Evolutionary conservation across 768 basidiomycete genomes (phyloP).

Genomic region (Boletus fagicola): DNA sequence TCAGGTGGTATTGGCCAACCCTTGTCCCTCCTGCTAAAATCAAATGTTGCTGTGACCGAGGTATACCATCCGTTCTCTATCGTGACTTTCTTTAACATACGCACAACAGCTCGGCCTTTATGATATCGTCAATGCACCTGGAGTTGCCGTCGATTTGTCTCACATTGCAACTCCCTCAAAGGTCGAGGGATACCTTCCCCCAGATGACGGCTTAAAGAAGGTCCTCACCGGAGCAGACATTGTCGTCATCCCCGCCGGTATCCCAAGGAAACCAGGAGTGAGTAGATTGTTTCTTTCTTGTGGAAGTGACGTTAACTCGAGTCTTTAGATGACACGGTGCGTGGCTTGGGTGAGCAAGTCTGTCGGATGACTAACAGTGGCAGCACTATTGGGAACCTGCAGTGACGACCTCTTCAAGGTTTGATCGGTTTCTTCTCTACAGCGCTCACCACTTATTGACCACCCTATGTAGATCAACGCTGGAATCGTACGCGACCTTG

Average conservation of each 20-base stretch:
- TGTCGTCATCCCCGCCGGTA: slow-evolving; percentile 94
- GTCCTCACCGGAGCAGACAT: slow-evolving; percentile 82
- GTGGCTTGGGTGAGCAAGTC: slow-evolving; percentile 10
- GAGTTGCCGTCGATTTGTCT: slow-evolving; percentile 92
- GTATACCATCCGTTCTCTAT: slow-evolving; percentile 35
- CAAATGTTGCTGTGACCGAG: slow-evolving; percentile 76
- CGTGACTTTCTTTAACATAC: slow-evolving; percentile 2
- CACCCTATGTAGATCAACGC: slow-evolving; percentile 78
- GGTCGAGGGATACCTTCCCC: slow-evolving; percentile 76
- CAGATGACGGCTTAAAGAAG: slow-evolving; percentile 80
- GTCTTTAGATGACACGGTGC: slow-evolving; percentile 50
- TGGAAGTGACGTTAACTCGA: background rate
- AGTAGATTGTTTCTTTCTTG: slow-evolving; percentile 30
- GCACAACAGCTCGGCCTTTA: slow-evolving; percentile 70
- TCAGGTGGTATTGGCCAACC: slow-evolving; percentile 97
- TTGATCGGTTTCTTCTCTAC: slow-evolving; percentile 11
- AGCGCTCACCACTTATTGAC: background rate
- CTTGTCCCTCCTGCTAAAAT: slow-evolving; percentile 87
- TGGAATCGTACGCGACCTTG: slow-evolving; percentile 92
- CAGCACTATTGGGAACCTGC: slow-evolving; percentile 5
- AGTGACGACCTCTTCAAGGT: slow-evolving; percentile 98
- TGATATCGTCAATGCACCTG: slow-evolving; percentile 98
- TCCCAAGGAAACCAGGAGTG: slow-evolving; percentile 93
- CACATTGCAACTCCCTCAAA: slow-evolving; percentile 90
- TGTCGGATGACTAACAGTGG: slow-evolving; percentile 10